phyloP scores from a whole-genome alignment of 257 asterid genomes.

The Linaria vulgaris region DNA sequence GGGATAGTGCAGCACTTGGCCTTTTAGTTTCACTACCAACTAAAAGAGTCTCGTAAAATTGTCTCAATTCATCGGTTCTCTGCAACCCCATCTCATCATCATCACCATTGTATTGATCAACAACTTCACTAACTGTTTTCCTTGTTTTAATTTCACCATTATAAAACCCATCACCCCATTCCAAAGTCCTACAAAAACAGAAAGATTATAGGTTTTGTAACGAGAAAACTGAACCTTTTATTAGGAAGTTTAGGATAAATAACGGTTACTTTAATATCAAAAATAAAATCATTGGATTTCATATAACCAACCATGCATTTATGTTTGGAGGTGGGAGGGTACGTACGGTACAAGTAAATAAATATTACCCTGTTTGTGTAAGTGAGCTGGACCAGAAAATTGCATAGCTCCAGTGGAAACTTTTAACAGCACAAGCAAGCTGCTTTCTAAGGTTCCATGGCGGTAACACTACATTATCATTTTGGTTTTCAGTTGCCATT shows the following conservation, averaged over 20 bases:
- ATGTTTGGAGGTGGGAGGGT: no score
- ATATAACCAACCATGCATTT: no score
- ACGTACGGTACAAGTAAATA: constrained; percentile 1
- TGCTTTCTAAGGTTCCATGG: constrained; percentile 52
- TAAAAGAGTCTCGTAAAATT: constrained; percentile 66
- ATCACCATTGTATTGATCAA: constrained; percentile 45
- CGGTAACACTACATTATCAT: constrained; percentile 30
- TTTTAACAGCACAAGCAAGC: constrained; percentile 75
- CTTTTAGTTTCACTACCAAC: constrained; percentile 48
- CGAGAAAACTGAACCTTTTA: constrained; percentile 4
- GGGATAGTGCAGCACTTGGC: constrained; percentile 84
- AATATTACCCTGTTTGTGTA: constrained; percentile 59
- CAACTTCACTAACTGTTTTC: constrained; percentile 57
- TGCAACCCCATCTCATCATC: constrained; percentile 60
- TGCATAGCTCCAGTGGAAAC: constrained; percentile 86
- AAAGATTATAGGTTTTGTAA: neutral
- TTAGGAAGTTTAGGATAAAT: no score
- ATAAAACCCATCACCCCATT: constrained; percentile 87
- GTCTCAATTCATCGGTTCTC: constrained; percentile 78
- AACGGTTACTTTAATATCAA: no score
- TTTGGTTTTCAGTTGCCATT: constrained; percentile 46
- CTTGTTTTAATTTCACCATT: constrained; percentile 92
- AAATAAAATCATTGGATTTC: no score
- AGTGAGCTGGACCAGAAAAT: constrained; percentile 79
- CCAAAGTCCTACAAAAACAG: constrained; percentile 47